A percentile compares a stretch with the other conserved stretches of the same genome.
phyloP scores from a whole-genome alignment of 257 asterid species.

The Penstemon eatonii region DNA sequence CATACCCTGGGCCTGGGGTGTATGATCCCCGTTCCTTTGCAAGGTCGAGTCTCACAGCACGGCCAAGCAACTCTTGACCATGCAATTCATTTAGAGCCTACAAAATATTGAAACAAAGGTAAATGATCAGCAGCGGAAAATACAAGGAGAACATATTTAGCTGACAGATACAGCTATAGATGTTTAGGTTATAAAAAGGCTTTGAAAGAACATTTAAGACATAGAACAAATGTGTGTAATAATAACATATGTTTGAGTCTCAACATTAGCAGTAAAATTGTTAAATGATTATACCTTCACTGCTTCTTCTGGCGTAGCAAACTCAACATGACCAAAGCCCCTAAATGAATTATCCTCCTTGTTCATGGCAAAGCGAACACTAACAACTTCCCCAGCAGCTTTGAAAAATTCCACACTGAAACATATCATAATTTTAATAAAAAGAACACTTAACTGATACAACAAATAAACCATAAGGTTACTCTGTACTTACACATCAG shows the following conservation, averaged over 20 bases:
- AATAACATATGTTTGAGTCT: neutral
- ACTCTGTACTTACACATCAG: slow-evolving; percentile 59
- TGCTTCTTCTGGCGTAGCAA: slow-evolving; percentile 71
- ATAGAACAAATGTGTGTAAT: neutral
- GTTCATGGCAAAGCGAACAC: slow-evolving; percentile 57
- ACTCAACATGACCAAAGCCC: slow-evolving; percentile 94
- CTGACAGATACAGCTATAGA: neutral
- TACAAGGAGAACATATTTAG: neutral
- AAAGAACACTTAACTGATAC: neutral
- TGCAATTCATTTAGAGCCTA: slow-evolving; percentile 66
- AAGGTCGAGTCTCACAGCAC: slow-evolving; percentile 63
- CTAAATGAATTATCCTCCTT: slow-evolving; percentile 48
- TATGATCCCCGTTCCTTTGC: slow-evolving; percentile 61
- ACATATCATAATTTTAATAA: neutral
- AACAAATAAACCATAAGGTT: neutral
- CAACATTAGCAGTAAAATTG: neutral
- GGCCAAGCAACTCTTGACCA: slow-evolving; percentile 69
- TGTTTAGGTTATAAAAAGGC: neutral
- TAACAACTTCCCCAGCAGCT: slow-evolving; percentile 66
- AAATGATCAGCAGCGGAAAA: neutral
- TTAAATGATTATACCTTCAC: slow-evolving; percentile 47
- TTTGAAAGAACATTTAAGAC: neutral
- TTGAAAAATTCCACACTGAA: slow-evolving; percentile 73
- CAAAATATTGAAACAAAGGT: slow-evolving; percentile 9
- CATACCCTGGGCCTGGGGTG: slow-evolving; percentile 76